phyloP scores from a whole-genome alignment of 2,329 filamentous ascomycete genomes.

The Ophiostoma sp. region DNA sequence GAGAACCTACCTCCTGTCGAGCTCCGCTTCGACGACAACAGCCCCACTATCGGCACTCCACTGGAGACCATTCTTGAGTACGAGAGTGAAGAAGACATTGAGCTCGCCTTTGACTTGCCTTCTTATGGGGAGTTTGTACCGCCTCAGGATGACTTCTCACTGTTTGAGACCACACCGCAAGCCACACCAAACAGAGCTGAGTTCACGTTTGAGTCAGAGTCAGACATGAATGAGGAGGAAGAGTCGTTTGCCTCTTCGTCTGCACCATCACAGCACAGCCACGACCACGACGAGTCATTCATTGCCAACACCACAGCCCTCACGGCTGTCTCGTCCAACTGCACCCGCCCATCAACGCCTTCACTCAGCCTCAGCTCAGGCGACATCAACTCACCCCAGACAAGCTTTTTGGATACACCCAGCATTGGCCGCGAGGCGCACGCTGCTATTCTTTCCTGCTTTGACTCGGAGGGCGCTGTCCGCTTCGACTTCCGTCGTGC shows the following conservation, averaged over 20 bases:
- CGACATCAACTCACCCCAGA: constrained; percentile 20
- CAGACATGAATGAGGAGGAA: constrained; percentile 1
- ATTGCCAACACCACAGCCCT: background rate
- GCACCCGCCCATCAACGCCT: constrained; percentile 22
- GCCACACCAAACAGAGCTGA: background rate
- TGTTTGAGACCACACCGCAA: background rate
- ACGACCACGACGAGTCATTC: constrained; percentile 7
- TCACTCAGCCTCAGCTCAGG: constrained; percentile 22
- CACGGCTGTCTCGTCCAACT: background rate
- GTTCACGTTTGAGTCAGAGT: background rate
- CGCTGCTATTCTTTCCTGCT: constrained; percentile 1
- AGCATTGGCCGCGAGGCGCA: background rate
- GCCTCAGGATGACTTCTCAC: background rate
- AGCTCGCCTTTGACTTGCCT: constrained; percentile 16
- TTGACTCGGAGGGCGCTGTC: background rate
- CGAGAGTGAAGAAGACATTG: background rate
- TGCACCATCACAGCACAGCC: background rate
- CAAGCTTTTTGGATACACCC: constrained; percentile 23
- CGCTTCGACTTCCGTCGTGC: background rate
- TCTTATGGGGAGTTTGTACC: constrained; percentile 8
- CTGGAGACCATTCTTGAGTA: constrained; percentile 9
- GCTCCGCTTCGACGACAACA: background rate
- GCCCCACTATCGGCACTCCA: background rate
- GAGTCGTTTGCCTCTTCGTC: constrained; percentile 6
- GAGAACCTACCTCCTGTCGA: background rate